Evolutionary conservation across 805 yeast genomes (phyloP).

Genomic region (Blastobotrys mokoenaii): DNA sequence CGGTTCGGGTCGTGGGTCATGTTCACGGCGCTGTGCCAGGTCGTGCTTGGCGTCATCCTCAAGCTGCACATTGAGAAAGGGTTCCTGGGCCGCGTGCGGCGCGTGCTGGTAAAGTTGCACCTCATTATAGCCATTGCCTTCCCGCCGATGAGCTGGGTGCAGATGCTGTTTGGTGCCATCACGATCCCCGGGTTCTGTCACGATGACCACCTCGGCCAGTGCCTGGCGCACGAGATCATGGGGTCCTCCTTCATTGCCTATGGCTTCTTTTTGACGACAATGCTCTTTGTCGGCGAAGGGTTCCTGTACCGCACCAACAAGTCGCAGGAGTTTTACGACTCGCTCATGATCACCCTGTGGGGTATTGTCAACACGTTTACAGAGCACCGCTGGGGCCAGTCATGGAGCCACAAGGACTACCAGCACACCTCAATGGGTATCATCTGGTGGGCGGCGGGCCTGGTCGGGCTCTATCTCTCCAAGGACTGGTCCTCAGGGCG

Average conservation of each 20-base stretch:
- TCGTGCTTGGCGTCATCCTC: slow-evolving; percentile 30
- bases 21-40: slow-evolving; percentile 25
- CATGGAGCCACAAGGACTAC: slow-evolving; percentile 87
- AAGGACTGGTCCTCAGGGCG: slow-evolving; percentile 40
- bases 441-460: slow-evolving; percentile 93
- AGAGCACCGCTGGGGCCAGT: slow-evolving; percentile 94
- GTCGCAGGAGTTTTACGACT: slow-evolving; percentile 82
- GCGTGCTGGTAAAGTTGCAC: slow-evolving; percentile 24
- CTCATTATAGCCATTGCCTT: slow-evolving; percentile 27
- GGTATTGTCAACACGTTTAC: slow-evolving; percentile 93
- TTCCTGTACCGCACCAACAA: slow-evolving; percentile 36
- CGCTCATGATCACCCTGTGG: slow-evolving; percentile 74
- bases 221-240: slow-evolving; percentile 96
- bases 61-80: slow-evolving; percentile 32
- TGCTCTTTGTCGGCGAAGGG: slow-evolving; percentile 63
- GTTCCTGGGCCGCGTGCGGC: slow-evolving; percentile 26
- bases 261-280: slow-evolving; percentile 60
- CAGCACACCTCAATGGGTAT: slow-evolving; percentile 97
- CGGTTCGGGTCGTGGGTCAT: slow-evolving; percentile 30
- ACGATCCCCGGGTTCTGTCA: slow-evolving; percentile 85
- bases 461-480: slow-evolving; percentile 72
- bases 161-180: slow-evolving; percentile 71
- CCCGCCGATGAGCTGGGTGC: slow-evolving; percentile 61
- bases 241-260: slow-evolving; percentile 79
- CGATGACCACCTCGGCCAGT: slow-evolving; percentile 75